Percentiles rank a stretch among this genome's conserved stretches.
phyloP scores from a whole-genome alignment of 495 filamentous ascomycete species.

The Aspergillus heteromorphus region DNA sequence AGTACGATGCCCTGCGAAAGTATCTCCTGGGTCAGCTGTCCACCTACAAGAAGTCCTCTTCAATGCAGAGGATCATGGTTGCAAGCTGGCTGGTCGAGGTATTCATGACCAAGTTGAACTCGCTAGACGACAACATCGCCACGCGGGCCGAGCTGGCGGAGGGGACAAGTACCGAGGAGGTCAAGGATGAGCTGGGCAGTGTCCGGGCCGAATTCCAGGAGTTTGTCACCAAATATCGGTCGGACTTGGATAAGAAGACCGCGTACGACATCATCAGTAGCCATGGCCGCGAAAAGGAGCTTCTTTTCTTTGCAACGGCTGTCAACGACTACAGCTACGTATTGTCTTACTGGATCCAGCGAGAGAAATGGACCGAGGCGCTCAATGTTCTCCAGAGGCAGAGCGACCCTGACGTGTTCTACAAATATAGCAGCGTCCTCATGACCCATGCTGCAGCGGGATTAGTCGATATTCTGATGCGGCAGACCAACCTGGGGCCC shows the following conservation, averaged over 20 bases:
- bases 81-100: constrained; percentile 92
- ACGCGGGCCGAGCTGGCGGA: constrained; percentile 81
- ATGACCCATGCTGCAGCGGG: constrained; percentile 83
- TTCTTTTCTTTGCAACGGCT: constrained; percentile 82
- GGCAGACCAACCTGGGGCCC: constrained; percentile 81
- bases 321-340: constrained; percentile 92
- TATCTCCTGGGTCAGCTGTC: constrained; percentile 83
- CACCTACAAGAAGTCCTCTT: constrained; percentile 71
- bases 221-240: constrained; percentile 76
- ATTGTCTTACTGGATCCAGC: constrained; percentile 92
- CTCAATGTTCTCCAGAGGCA: constrained; percentile 85
- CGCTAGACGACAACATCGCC: constrained; percentile 87
- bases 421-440: constrained; percentile 91
- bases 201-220: constrained; percentile 78
- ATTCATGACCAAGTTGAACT: constrained; percentile 96
- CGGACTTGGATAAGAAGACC: constrained; percentile 83
- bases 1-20: constrained; percentile 86
- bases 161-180: constrained; percentile 60
- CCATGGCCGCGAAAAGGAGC: constrained; percentile 87
- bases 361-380: constrained; percentile 89
- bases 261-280: constrained; percentile 94
- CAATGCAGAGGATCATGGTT: constrained; percentile 94
- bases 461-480: constrained; percentile 88
- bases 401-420: constrained; percentile 87
- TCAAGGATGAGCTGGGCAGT: constrained; percentile 62